These are phyloP conservation scores for Scleroderma bovista DNA, from an alignment of 768 basidiomycete species.

Conservation along the genomic window DNA sequence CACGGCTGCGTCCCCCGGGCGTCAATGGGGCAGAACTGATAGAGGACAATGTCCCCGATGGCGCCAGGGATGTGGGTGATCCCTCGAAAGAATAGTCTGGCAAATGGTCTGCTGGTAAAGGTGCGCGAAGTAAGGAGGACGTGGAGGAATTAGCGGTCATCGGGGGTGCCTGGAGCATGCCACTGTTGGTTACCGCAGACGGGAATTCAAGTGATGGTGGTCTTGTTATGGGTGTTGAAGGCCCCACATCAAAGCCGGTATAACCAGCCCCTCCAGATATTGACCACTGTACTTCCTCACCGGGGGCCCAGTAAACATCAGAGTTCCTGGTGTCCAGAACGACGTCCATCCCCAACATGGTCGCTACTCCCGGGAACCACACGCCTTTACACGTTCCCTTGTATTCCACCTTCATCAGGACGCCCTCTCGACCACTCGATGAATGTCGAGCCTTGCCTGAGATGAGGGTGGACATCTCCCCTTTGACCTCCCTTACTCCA, in stretches of 20 bases:
- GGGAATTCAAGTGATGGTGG: slow-evolving; percentile 47
- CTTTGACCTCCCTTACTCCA: slow-evolving; percentile 62
- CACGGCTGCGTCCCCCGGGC: slow-evolving; percentile 32
- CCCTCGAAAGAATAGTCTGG: slow-evolving; percentile 75
- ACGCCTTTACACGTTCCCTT: slow-evolving; percentile 69
- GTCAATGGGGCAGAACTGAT: slow-evolving; percentile 30
- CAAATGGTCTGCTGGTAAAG: slow-evolving; percentile 58
- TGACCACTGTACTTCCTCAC: slow-evolving; percentile 48
- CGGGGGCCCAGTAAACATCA: slow-evolving; percentile 62
- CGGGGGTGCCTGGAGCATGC: slow-evolving; percentile 15
- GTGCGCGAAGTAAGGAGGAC: slow-evolving; percentile 67
- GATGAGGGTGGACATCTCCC: slow-evolving; percentile 59
- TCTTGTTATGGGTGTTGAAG: slow-evolving; percentile 35
- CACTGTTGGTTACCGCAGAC: slow-evolving; percentile 11
- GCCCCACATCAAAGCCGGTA: slow-evolving; percentile 63
- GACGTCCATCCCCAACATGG: slow-evolving; percentile 72
- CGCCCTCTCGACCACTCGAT: slow-evolving; percentile 42
- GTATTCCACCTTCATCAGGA: slow-evolving; percentile 63
- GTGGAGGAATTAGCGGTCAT: slow-evolving; percentile 37
- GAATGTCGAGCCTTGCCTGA: slow-evolving; percentile 42
- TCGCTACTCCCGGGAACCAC: slow-evolving; percentile 82
- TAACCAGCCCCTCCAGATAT: slow-evolving; percentile 61
- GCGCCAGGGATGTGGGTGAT: slow-evolving; percentile 48
- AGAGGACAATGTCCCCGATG: slow-evolving; percentile 37
- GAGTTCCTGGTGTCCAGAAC: slow-evolving; percentile 63